phyloP scores from a whole-genome alignment of 139 green algal species.

The Trebouxia sp. region DNA sequence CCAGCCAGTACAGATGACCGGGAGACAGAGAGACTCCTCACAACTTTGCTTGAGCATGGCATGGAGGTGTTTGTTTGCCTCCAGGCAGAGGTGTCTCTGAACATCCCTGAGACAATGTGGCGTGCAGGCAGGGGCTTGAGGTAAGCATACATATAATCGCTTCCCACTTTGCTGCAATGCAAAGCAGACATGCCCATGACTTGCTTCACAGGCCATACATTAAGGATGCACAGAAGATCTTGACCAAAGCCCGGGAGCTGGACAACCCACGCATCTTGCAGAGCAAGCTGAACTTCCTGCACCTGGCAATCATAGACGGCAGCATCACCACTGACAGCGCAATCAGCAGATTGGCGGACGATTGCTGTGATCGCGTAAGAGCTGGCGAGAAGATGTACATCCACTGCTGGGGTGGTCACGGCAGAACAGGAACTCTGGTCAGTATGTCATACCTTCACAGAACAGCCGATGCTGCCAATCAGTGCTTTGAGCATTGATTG shows the following conservation, averaged over 20 bases:
- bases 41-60: constrained; percentile 72
- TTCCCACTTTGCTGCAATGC: neutral
- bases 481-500: too few relatives aligned
- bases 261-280: constrained; percentile 57
- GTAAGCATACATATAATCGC: constrained; percentile 15
- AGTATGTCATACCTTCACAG: neutral
- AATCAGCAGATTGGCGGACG: constrained; percentile 66
- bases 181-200: neutral
- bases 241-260: constrained; percentile 61
- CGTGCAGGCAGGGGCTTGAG: constrained; percentile 63
- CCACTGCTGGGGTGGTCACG: constrained; percentile 82
- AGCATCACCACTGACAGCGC: constrained; percentile 68
- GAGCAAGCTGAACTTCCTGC: constrained; percentile 75
- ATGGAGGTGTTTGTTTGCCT: constrained; percentile 85
- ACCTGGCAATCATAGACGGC: constrained; percentile 80
- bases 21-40: constrained; percentile 76
- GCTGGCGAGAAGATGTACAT: constrained; percentile 75
- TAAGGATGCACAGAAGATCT: constrained; percentile 75
- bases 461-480: too few relatives aligned
- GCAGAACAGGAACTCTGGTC: constrained; percentile 50
- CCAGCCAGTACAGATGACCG: constrained; percentile 67
- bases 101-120: constrained; percentile 69
- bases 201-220: constrained; percentile 60
- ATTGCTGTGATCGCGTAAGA: constrained; percentile 75
- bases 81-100: constrained; percentile 80